Percentiles rank a stretch among this genome's conserved stretches.
These are phyloP conservation scores for Wickerhamiella allomyrinae DNA, from an alignment of 805 yeast genomes.

Conservation along the genomic window DNA sequence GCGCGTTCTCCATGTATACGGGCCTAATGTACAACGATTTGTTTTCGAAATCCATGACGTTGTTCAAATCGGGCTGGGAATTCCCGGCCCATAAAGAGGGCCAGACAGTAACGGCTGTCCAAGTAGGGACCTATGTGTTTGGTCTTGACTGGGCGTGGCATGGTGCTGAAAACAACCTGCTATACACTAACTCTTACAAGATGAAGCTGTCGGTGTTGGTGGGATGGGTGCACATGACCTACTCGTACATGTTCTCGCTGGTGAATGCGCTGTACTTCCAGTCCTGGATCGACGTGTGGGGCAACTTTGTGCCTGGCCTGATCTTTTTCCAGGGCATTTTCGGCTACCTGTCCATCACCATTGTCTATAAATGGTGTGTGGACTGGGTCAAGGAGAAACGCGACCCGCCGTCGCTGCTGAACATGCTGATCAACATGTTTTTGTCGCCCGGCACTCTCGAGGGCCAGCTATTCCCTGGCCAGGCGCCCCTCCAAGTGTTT, in stretches of 20 bases:
- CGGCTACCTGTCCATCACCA: slow-evolving; percentile 76
- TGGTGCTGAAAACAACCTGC: slow-evolving; percentile 80
- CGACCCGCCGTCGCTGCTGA: slow-evolving; percentile 85
- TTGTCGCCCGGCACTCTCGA: slow-evolving; percentile 80
- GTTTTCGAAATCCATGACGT: slow-evolving; percentile 79
- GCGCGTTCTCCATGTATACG: slow-evolving; percentile 86
- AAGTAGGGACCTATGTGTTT: slow-evolving; percentile 55
- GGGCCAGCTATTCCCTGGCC: slow-evolving; percentile 69
- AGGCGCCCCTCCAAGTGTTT: slow-evolving; percentile 56
- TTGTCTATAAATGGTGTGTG: slow-evolving; percentile 85
- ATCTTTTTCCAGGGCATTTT: slow-evolving; percentile 93
- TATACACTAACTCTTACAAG: slow-evolving; percentile 90
- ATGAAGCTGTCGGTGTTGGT: slow-evolving; percentile 90
- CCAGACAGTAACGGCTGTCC: slow-evolving; percentile 51
- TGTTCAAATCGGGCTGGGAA: slow-evolving; percentile 82
- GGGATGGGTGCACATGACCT: slow-evolving; percentile 93
- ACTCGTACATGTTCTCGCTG: slow-evolving; percentile 71
- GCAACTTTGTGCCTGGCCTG: slow-evolving; percentile 88
- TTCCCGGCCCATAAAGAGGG: slow-evolving; percentile 71
- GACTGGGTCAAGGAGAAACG: slow-evolving; percentile 70
- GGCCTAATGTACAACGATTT: slow-evolving; percentile 89
- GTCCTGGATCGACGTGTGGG: slow-evolving; percentile 66
- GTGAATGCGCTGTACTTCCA: slow-evolving; percentile 62
- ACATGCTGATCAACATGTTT: slow-evolving; percentile 93
- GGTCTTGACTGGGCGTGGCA: slow-evolving; percentile 97